These are phyloP conservation scores for Tuber calosporum DNA, from an alignment of 495 filamentous ascomycete genomes.

Conservation along the genomic window DNA sequence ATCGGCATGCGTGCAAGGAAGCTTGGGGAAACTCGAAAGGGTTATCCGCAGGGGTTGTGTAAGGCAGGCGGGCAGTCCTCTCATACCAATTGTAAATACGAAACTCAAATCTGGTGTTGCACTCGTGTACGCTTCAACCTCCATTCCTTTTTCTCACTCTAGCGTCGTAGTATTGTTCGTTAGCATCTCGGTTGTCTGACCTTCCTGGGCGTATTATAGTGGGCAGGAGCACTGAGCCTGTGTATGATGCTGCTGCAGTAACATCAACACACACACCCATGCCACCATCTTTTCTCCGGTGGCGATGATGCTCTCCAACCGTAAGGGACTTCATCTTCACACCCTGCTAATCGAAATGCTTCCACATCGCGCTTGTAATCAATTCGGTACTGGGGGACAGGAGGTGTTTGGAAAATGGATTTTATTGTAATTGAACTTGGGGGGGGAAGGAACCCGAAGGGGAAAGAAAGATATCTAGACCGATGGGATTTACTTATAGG, in stretches of 20 bases:
- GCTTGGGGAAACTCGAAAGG: neutral
- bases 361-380: neutral
- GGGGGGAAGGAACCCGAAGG: neutral
- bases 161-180: neutral
- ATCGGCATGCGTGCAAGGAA: neutral
- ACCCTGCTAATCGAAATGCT: neutral
- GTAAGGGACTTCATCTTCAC: neutral
- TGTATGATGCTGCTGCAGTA: neutral
- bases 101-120: neutral
- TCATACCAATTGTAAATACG: neutral
- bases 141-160: neutral
- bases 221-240: neutral
- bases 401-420: neutral
- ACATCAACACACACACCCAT: neutral
- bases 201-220: neutral
- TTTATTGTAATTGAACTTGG: neutral
- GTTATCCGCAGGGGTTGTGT: neutral
- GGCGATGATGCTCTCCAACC: neutral
- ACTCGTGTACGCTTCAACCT: neutral
- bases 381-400: neutral
- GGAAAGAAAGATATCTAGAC: neutral
- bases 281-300: neutral
- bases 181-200: neutral
- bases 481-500: neutral
- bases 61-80: neutral